phyloP scores from a whole-genome alignment of 2,329 filamentous ascomycete genomes.

The Colletotrichum filicis region DNA sequence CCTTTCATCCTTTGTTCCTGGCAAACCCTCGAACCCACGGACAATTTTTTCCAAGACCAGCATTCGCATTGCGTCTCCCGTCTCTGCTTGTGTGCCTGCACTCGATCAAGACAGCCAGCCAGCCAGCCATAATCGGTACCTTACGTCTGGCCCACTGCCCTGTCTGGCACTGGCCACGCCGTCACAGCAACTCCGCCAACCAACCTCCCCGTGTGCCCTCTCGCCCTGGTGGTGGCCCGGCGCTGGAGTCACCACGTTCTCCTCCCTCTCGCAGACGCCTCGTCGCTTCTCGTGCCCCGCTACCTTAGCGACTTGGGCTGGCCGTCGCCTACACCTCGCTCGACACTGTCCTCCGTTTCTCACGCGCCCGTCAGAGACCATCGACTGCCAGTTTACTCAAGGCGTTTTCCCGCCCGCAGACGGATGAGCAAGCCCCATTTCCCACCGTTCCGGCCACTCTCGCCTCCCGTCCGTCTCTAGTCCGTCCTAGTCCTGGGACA shows the following conservation, averaged over 20 bases:
- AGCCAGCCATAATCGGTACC: constrained; percentile 30
- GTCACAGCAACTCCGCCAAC: constrained; percentile 22
- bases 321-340: not conserved
- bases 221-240: not conserved
- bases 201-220: constrained; percentile 10
- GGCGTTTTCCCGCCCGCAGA: constrained; percentile 3
- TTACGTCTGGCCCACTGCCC: constrained; percentile 20
- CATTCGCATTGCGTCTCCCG: not conserved
- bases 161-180: constrained; percentile 8
- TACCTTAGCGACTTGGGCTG: not conserved
- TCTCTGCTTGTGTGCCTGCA: not conserved
- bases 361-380: not conserved
- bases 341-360: constrained; percentile 12
- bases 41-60: constrained; percentile 1
- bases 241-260: constrained; percentile 16
- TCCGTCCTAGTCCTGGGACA: constrained; percentile 4
- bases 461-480: constrained; percentile 18
- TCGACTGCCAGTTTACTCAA: not conserved
- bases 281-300: constrained; percentile 5
- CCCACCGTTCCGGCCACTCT: constrained; percentile 9
- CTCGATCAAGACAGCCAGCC: constrained; percentile 14
- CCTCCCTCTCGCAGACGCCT: constrained; percentile 13
- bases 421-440: constrained; percentile 1
- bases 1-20: constrained; percentile 31
- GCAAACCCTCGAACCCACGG: constrained; percentile 16